Evolutionary conservation across 2,329 filamentous ascomycete genomes (phyloP).

Genomic region (Lojkania enalia): DNA sequence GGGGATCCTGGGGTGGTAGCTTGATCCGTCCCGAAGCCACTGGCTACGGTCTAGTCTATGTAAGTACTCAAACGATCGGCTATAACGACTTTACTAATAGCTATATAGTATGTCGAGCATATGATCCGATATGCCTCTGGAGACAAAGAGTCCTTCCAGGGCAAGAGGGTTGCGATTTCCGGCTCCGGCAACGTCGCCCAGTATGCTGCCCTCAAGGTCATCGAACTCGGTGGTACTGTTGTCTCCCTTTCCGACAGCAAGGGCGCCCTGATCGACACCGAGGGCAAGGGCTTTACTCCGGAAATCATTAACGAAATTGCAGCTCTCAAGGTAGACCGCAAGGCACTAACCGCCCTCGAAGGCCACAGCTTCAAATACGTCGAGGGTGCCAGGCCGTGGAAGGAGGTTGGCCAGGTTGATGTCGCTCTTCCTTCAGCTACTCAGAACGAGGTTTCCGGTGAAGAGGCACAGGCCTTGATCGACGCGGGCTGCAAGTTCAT

Average conservation of each 20-base stretch:
- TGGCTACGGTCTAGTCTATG: conserved; percentile 92
- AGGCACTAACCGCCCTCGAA: conserved; percentile 75
- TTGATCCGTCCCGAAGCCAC: conserved; percentile 97
- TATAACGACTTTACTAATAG: conserved; percentile 4
- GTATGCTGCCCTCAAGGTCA: conserved; percentile 93
- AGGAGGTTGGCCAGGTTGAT: conserved; percentile 85
- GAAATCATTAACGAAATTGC: conserved; percentile 81
- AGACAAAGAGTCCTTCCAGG: conserved; percentile 80
- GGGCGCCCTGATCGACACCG: conserved; percentile 77
- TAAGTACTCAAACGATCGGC: conserved; percentile 41
- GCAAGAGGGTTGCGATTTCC: conserved; percentile 94
- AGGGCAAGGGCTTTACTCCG: conserved; percentile 71
- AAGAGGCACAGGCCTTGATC: conserved; percentile 84
- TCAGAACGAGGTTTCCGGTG: conserved; percentile 94
- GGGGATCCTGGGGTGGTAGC: conserved; percentile 86
- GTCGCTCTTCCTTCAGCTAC: conserved; percentile 91
- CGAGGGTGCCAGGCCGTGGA: conserved; percentile 85
- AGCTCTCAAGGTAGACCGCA: conserved; percentile 81
- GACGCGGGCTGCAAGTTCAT: conserved; percentile 78
- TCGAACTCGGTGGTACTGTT: conserved; percentile 92
- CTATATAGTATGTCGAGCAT: conserved; percentile 74
- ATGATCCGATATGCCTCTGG: conserved; percentile 85
- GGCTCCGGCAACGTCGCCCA: conserved; percentile 98
- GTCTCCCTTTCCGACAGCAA: conserved; percentile 92
- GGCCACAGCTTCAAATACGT: conserved; percentile 80